Base-by-base conservation (phyloP, 2,329 filamentous ascomycete genomes). In the Aspergillus carbonarius region DNA sequence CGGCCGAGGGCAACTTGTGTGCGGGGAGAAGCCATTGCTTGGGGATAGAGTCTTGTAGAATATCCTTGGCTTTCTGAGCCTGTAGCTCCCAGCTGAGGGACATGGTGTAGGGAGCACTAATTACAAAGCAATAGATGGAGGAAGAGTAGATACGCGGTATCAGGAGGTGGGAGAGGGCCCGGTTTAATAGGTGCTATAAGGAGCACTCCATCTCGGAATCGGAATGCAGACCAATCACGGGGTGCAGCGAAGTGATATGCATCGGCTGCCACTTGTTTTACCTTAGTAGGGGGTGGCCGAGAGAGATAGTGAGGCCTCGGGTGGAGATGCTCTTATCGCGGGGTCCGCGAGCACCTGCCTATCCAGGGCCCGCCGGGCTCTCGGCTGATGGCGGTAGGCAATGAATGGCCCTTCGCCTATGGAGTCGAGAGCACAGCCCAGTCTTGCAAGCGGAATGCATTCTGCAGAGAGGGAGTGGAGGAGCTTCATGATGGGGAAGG, bases 1-100 rank as follows among this genome's bases (percentile, higher is more conserved):
- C 62, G 12, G 63, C 32, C 0, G 68, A 62, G 3, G 73, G 73
- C 2, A 75, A 57, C 49, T 66, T 64, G 10, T 71, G 61, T 1
- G 46, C 40, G 1, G 71, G 65, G 6, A 72, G 51, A 17, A 76
- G 69, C 68, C 75, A 76, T 66, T 72, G 69, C 53, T 70, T 71
- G 0, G 72, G 69, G 5, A 75, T 66, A 0, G 75, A 77, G 25
- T 68, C 59, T 0, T 67, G 52, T 1, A 74, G 66, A n/a, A 74
- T 70, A 27, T 73, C 63, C 46, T 66, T 68, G 30, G 71, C 73
- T 60, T 70, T 70, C 32, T 69, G 66, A 13, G 74, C 72, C 61
- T 73, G 63, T 10, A 17, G 25, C 57, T 74, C 52, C 75, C 75
- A 77, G 23, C 64, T 58, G 32, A 60, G 46, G 3, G 64, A 57